Evolutionary conservation across 2,329 filamentous ascomycete genomes (phyloP).

Genomic region (Ophiostoma pallidulum): DNA sequence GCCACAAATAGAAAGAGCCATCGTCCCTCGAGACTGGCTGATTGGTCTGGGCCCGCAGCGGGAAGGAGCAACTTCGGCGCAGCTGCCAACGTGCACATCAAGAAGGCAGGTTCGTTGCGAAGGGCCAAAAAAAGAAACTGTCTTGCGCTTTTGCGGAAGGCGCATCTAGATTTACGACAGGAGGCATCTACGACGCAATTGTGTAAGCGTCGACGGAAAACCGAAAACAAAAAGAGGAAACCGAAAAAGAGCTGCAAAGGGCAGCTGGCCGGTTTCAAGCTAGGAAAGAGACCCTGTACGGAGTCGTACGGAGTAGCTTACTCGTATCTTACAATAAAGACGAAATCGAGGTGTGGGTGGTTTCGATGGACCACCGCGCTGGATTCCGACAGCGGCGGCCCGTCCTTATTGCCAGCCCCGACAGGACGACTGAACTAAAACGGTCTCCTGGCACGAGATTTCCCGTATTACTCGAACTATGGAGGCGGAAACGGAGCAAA

Average conservation of each 20-base stretch:
- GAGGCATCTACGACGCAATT: too few relatives aligned
- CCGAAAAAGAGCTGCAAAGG: background rate
- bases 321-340: too few relatives aligned
- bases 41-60: background rate
- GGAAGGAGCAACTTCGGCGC: background rate
- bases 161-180: too few relatives aligned
- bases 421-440: too few relatives aligned
- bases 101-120: background rate
- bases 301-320: too few relatives aligned
- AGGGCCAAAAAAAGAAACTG: background rate
- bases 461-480: too few relatives aligned
- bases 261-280: background rate
- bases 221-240: background rate
- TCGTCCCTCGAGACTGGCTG: slow-evolving; percentile 7
- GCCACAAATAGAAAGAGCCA: background rate
- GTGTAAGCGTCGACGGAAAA: too few relatives aligned
- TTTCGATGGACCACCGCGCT: background rate
- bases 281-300: background rate
- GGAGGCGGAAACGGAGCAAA: too few relatives aligned
- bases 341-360: background rate
- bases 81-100: background rate
- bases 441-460: too few relatives aligned
- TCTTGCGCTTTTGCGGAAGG: too few relatives aligned
- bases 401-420: too few relatives aligned
- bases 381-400: too few relatives aligned